Evolutionary conservation across 2,329 filamentous ascomycete genomes (phyloP).

Genomic region (Pyrenochaeta sp.): DNA sequence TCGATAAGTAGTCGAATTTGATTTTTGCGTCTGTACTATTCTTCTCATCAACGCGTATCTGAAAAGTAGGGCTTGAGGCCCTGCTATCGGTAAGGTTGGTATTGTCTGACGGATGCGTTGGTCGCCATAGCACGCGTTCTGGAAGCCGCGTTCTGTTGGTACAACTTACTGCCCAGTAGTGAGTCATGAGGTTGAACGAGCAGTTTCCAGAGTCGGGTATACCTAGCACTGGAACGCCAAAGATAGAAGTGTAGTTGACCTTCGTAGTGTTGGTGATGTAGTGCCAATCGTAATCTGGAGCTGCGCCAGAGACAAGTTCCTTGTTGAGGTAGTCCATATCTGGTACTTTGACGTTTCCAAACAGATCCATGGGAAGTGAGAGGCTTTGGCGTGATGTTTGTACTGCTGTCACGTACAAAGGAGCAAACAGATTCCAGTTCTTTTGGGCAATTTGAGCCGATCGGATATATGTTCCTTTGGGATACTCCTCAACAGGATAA

Average conservation of each 20-base stretch:
- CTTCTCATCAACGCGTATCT: background rate
- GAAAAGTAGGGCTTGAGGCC: background rate
- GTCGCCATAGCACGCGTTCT: background rate
- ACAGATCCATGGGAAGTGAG: slow-evolving; percentile 3
- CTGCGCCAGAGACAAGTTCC: background rate
- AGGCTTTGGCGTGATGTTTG: slow-evolving; percentile 2
- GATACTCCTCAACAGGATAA: slow-evolving; percentile 1
- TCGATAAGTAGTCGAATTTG: background rate
- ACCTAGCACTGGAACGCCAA: slow-evolving; percentile 4
- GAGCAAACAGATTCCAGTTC: background rate
- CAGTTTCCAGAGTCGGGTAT: slow-evolving; percentile 2
- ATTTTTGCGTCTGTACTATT: background rate
- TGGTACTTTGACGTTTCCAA: slow-evolving; percentile 6
- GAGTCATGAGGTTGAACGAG: slow-evolving; percentile 1
- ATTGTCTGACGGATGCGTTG: background rate
- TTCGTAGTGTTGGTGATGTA: background rate
- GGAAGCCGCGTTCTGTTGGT: too few relatives aligned
- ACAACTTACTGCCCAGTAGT: slow-evolving; percentile 9
- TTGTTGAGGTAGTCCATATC: background rate
- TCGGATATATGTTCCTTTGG: background rate
- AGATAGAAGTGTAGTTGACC: slow-evolving; percentile 1
- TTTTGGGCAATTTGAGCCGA: background rate
- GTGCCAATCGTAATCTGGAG: background rate
- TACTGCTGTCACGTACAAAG: slow-evolving; percentile 7
- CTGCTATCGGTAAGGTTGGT: background rate